Percentiles rank a stretch among this genome's conserved stretches.
phyloP scores from a whole-genome alignment of 208 protist genomes.

The Zelonia costaricensis region DNA sequence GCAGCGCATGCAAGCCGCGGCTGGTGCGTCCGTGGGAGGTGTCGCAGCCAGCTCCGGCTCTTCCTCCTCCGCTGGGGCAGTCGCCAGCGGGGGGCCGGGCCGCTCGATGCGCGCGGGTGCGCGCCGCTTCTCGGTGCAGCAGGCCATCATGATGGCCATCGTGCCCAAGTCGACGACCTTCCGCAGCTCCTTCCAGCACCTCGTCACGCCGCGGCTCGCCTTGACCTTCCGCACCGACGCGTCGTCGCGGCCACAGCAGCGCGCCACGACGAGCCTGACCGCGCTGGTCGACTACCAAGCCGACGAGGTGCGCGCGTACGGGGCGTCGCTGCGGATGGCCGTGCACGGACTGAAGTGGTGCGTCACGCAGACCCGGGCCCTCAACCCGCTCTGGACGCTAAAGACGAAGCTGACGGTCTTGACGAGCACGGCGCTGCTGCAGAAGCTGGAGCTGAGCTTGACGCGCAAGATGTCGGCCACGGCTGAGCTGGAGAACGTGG shows the following conservation, averaged over 20 bases:
- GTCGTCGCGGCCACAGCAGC: constrained; percentile 18
- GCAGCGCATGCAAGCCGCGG: constrained; percentile 24
- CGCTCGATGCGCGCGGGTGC: not conserved
- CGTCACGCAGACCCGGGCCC: constrained; percentile 32
- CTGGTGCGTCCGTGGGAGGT: not conserved
- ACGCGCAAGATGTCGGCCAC: constrained; percentile 55
- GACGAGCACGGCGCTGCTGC: constrained; percentile 39
- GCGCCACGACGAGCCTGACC: constrained; percentile 30
- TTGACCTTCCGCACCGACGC: constrained; percentile 45
- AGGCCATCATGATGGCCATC: constrained; percentile 35
- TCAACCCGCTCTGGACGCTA: constrained; percentile 69
- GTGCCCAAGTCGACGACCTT: constrained; percentile 52
- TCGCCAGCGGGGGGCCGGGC: not conserved
- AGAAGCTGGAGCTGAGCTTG: constrained; percentile 60
- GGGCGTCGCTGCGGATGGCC: constrained; percentile 34
- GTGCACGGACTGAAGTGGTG: constrained; percentile 48
- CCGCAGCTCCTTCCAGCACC: constrained; percentile 62
- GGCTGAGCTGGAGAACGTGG: constrained; percentile 60
- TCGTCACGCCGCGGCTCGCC: constrained; percentile 35
- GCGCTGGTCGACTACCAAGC: constrained; percentile 34
- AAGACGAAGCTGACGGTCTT: constrained; percentile 48
- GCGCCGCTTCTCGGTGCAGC: constrained; percentile 3
- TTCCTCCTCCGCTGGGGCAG: not conserved
- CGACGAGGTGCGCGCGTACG: constrained; percentile 42
- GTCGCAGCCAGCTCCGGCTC: no score